Evolutionary conservation across 2,329 filamentous ascomycete species (phyloP).

Genomic region (Penicillium decumbens): DNA sequence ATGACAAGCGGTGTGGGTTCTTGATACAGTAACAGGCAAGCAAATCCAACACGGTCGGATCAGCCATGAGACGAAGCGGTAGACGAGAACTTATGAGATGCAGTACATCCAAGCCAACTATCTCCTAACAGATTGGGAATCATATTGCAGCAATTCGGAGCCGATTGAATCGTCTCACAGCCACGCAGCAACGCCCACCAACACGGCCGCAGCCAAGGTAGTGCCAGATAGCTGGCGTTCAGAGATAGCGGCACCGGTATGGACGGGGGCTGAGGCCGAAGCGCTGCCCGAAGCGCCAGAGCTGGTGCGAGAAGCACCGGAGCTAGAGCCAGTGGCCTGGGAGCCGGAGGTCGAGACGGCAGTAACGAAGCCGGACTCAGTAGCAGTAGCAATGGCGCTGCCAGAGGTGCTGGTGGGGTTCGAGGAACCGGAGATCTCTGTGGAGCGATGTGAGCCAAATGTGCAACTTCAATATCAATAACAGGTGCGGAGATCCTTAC

Average conservation of each 20-base stretch:
- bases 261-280: slow-evolving; percentile 19
- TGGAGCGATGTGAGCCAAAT: slow-evolving; percentile 1
- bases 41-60: neutral
- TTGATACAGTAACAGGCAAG: slow-evolving; percentile 6
- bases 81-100: slow-evolving; percentile 6
- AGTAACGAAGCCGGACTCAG: slow-evolving; percentile 19
- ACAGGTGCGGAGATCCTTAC: slow-evolving; percentile 27
- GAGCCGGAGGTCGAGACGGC: slow-evolving; percentile 20
- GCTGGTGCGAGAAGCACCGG: slow-evolving; percentile 9
- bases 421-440: slow-evolving; percentile 19
- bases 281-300: slow-evolving; percentile 4
- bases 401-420: slow-evolving; percentile 29
- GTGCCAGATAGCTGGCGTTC: slow-evolving; percentile 35
- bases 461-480: neutral
- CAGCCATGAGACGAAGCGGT: neutral
- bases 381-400: neutral
- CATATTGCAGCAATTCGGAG: neutral
- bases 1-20: slow-evolving; percentile 12
- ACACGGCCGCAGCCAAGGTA: slow-evolving; percentile 39
- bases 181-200: slow-evolving; percentile 39
- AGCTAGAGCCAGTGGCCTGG: slow-evolving; percentile 21
- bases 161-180: slow-evolving; percentile 25
- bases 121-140: slow-evolving; percentile 9
- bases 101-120: slow-evolving; percentile 14
- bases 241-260: slow-evolving; percentile 22